phyloP scores from a whole-genome alignment of 768 basidiomycete species.

The Suillus variegatus region DNA sequence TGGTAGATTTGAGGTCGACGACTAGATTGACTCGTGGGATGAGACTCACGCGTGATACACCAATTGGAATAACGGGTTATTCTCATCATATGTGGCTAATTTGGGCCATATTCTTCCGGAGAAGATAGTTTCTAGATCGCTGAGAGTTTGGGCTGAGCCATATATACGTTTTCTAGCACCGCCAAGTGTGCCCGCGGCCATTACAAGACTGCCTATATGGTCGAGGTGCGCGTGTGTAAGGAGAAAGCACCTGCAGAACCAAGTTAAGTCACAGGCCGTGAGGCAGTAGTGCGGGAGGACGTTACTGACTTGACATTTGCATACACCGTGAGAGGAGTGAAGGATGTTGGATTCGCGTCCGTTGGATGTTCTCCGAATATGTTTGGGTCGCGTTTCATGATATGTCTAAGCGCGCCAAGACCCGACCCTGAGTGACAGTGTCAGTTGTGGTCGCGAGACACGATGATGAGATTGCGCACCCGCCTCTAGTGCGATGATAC shows the following conservation, averaged over 20 bases:
- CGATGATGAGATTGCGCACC: constrained; percentile 44
- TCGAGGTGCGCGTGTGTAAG: constrained; percentile 92
- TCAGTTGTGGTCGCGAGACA: constrained; percentile 3
- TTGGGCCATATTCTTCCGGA: constrained; percentile 84
- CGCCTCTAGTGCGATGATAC: constrained; percentile 84
- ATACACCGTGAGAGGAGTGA: constrained; percentile 29
- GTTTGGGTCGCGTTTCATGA: constrained; percentile 56
- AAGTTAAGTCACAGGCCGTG: neutral
- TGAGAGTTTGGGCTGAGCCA: constrained; percentile 59
- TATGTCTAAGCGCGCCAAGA: constrained; percentile 68
- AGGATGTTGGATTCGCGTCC: constrained; percentile 16
- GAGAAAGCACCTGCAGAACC: constrained; percentile 61
- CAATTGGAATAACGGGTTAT: constrained; percentile 58
- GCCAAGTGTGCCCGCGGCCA: constrained; percentile 77
- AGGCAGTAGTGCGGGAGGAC: neutral
- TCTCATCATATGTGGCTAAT: constrained; percentile 72
- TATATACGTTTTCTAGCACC: constrained; percentile 65
- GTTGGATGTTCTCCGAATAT: constrained; percentile 44
- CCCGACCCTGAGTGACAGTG: constrained; percentile 67
- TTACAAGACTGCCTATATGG: constrained; percentile 79
- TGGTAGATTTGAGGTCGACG: constrained; percentile 11
- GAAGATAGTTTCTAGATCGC: constrained; percentile 73
- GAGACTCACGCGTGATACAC: constrained; percentile 63
- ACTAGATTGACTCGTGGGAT: constrained; percentile 6
- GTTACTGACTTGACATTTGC: constrained; percentile 33